These are phyloP conservation scores for Agrocybe praecox DNA, from an alignment of 768 basidiomycete species.

Conservation along the genomic window DNA sequence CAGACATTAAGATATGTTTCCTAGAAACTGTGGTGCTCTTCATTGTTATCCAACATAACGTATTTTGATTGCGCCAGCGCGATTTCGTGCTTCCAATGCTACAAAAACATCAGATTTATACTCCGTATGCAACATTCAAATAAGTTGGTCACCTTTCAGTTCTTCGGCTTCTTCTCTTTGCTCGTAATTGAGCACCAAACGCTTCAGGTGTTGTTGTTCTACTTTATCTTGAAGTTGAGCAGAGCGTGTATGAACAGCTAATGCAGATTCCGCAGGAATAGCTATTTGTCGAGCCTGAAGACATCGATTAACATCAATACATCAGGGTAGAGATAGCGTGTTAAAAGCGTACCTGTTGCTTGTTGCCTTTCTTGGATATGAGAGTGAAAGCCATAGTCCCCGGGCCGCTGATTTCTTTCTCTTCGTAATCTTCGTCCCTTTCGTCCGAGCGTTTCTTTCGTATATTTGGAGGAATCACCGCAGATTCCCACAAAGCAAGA, in stretches of 20 bases:
- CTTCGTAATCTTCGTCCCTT: constrained; percentile 49
- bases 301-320: constrained; percentile 4
- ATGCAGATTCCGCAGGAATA: constrained; percentile 82
- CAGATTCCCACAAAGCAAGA: constrained; percentile 86
- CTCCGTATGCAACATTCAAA: background rate
- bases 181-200: constrained; percentile 90
- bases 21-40: background rate
- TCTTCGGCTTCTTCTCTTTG: constrained; percentile 88
- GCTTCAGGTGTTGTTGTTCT: constrained; percentile 96
- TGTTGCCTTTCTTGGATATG: constrained; percentile 91
- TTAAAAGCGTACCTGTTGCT: constrained; percentile 68
- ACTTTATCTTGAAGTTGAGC: constrained; percentile 94
- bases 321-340: background rate
- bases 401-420: constrained; percentile 31
- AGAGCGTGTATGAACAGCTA: constrained; percentile 88
- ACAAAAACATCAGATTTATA: background rate
- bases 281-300: constrained; percentile 83
- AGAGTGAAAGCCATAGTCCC: constrained; percentile 90
- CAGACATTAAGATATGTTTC: background rate
- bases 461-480: constrained; percentile 67
- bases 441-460: constrained; percentile 72
- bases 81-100: constrained; percentile 75
- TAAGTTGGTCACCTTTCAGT: constrained; percentile 56
- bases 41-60: constrained; percentile 65
- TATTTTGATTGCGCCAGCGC: constrained; percentile 72